Percentiles rank a stretch among this genome's conserved stretches.
Evolutionary conservation across 2,329 filamentous ascomycete genomes (phyloP).

Genomic region (Fragosphaeria purpurea): DNA sequence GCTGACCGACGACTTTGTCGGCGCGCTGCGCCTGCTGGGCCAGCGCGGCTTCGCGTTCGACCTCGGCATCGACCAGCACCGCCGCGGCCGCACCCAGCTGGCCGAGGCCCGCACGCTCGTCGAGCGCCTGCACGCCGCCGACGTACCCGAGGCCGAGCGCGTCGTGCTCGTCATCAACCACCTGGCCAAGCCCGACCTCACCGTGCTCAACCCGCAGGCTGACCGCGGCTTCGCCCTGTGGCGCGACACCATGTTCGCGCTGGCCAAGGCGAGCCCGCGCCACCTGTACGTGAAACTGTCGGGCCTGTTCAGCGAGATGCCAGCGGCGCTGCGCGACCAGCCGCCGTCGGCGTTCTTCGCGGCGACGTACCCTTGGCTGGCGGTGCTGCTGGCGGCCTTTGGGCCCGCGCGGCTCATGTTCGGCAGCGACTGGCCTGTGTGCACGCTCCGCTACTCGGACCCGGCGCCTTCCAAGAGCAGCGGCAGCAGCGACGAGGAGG

Average conservation of each 20-base stretch:
- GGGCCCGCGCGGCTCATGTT: conserved; percentile 70
- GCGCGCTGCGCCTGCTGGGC: conserved; percentile 55
- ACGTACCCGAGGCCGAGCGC: conserved; percentile 46
- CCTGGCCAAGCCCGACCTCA: conserved; percentile 77
- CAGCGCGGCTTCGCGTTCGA: conserved; percentile 63
- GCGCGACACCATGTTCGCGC: conserved; percentile 56
- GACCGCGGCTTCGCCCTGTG: conserved; percentile 56
- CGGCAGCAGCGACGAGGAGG: background rate
- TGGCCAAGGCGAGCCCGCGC: conserved; percentile 45
- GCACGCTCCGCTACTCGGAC: conserved; percentile 50
- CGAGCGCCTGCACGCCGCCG: conserved; percentile 50
- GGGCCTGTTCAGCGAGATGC: conserved; percentile 73
- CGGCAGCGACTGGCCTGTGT: conserved; percentile 89
- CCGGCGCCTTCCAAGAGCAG: background rate
- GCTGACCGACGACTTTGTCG: conserved; percentile 53
- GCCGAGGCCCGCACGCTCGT: conserved; percentile 64
- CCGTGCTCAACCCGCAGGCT: conserved; percentile 45
- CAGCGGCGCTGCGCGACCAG: conserved; percentile 38
- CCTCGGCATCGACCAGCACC: conserved; percentile 70
- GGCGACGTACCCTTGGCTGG: conserved; percentile 59
- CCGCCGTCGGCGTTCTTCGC: conserved; percentile 49
- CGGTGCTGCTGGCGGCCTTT: conserved; percentile 62
- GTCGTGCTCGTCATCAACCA: conserved; percentile 70
- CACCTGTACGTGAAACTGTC: conserved; percentile 87
- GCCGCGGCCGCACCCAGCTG: conserved; percentile 64